These are phyloP conservation scores for Ceratocystis albifundus DNA, from an alignment of 2,329 filamentous ascomycete species.

Conservation along the genomic window DNA sequence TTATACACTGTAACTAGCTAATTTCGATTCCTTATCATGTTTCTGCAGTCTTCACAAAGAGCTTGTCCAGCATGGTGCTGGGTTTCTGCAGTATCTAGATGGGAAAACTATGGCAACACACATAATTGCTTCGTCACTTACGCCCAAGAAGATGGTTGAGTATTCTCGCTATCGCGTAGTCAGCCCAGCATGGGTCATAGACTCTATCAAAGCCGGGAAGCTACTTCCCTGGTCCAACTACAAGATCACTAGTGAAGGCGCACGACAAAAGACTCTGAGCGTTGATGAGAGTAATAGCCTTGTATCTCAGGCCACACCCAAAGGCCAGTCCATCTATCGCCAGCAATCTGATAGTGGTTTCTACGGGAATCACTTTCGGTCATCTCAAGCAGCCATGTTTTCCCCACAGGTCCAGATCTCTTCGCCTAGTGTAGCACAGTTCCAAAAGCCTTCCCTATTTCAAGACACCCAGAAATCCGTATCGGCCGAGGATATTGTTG, in stretches of 20 bases:
- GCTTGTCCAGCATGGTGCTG: constrained; percentile 86
- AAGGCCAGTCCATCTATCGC: constrained; percentile 52
- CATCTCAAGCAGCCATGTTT: not conserved
- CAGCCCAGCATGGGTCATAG: constrained; percentile 86
- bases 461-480: not conserved
- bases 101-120: constrained; percentile 92
- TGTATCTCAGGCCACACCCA: constrained; percentile 52
- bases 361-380: constrained; percentile 61
- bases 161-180: constrained; percentile 82
- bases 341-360: constrained; percentile 75
- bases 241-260: constrained; percentile 72
- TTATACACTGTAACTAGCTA: constrained; percentile 23
- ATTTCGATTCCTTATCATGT: not conserved
- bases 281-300: constrained; percentile 47
- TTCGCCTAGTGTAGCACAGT: not conserved
- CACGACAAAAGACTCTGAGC: constrained; percentile 64
- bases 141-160: constrained; percentile 85
- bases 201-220: constrained; percentile 71
- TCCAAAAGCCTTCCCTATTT: constrained; percentile 13
- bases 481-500: constrained; percentile 21
- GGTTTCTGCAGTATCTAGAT: constrained; percentile 88
- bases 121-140: constrained; percentile 81
- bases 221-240: constrained; percentile 80
- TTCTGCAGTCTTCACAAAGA: constrained; percentile 57
- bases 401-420: not conserved